Conservation (phyloP, 2,329 filamentous ascomycete genomes). For the Cytospora chrysosperma region DNA sequence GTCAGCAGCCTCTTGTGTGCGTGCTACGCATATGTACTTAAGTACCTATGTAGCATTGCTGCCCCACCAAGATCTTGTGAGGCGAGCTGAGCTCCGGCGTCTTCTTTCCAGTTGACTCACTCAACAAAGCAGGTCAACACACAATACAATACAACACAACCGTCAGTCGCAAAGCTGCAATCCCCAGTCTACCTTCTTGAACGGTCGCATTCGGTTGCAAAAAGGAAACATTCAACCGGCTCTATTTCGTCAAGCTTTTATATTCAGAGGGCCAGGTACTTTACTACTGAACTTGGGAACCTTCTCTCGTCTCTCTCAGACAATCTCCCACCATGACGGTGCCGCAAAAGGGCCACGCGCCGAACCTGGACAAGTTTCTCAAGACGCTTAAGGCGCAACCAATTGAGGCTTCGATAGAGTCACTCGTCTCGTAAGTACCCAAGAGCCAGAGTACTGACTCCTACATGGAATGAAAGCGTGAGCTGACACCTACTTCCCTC, state of each 20-base stretch:
- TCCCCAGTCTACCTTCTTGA: background rate
- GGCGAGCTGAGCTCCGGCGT: background rate
- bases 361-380: conserved; percentile 74
- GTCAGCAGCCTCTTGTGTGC: background rate
- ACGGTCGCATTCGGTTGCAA: background rate
- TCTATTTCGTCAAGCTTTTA: background rate
- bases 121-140: too few relatives aligned
- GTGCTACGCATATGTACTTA: too few relatives aligned
- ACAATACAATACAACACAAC: too few relatives aligned
- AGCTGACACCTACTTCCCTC: background rate
- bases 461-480: background rate
- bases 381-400: conserved; percentile 73
- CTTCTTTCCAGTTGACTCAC: conserved; percentile 7
- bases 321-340: conserved; percentile 50
- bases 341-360: conserved; percentile 58
- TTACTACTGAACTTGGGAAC: background rate
- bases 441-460: background rate
- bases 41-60: background rate
- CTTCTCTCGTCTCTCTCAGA: background rate
- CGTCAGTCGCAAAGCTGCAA: background rate
- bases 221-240: background rate
- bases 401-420: conserved; percentile 80
- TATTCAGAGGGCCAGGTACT: background rate
- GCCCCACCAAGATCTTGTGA: conserved; percentile 13
- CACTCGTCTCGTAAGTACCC: conserved; percentile 70